Percentiles rank a stretch among this genome's conserved stretches.
phyloP scores from a whole-genome alignment of 257 asterid genomes.

The Primulina huaijiensis region DNA sequence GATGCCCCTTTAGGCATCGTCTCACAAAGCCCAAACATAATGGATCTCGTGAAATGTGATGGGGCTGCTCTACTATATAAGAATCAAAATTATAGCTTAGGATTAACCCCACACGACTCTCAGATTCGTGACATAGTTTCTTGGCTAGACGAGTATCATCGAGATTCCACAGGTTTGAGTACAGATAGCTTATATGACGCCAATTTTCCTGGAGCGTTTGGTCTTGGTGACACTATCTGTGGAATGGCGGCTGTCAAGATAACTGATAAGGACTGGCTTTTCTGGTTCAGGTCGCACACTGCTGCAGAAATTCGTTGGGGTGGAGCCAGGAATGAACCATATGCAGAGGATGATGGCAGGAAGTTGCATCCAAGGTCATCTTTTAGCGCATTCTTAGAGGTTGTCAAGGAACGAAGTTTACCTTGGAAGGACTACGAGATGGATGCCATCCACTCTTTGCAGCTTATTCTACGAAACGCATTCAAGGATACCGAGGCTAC shows the following conservation, averaged over 20 bases:
- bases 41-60: slow-evolving; percentile 89
- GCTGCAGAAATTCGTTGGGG: slow-evolving; percentile 90
- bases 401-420: slow-evolving; percentile 67
- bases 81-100: slow-evolving; percentile 49
- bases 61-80: slow-evolving; percentile 72
- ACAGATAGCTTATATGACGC: slow-evolving; percentile 93
- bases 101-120: slow-evolving; percentile 61
- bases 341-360: slow-evolving; percentile 71
- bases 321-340: slow-evolving; percentile 80
- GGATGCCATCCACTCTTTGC: slow-evolving; percentile 96
- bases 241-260: slow-evolving; percentile 97
- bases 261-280: slow-evolving; percentile 78
- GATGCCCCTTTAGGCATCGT: slow-evolving; percentile 87
- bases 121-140: slow-evolving; percentile 73
- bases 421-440: slow-evolving; percentile 95
- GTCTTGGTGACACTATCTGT: slow-evolving; percentile 71
- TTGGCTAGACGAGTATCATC: slow-evolving; percentile 79
- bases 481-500: slow-evolving; percentile 44
- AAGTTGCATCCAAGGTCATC: slow-evolving; percentile 94
- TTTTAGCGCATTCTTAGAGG: slow-evolving; percentile 86
- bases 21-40: slow-evolving; percentile 78
- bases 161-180: slow-evolving; percentile 88
- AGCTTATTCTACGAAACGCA: slow-evolving; percentile 78
- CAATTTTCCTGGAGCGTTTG: slow-evolving; percentile 84
- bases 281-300: slow-evolving; percentile 94